These are phyloP conservation scores for Candida suzukii DNA, from an alignment of 805 yeast species.

Conservation along the genomic window DNA sequence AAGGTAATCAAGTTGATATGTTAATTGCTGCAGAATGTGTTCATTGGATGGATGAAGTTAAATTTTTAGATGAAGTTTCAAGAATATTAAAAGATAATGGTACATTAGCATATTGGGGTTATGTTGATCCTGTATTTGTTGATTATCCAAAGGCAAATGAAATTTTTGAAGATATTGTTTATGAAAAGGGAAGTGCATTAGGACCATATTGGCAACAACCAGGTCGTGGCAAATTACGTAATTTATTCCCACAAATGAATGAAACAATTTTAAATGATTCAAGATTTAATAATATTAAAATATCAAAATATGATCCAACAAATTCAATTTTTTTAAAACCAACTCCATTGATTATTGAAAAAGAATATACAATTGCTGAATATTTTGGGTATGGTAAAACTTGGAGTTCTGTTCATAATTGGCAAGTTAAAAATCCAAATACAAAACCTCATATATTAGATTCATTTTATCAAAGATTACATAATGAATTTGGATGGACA, in stretches of 20 bases:
- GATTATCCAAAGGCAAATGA: conserved; percentile 44
- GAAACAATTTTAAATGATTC: conserved; percentile 31
- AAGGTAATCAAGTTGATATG: conserved; percentile 40
- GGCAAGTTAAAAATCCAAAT: conserved; percentile 15
- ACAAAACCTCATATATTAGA: conserved; percentile 11
- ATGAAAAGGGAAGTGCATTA: conserved; percentile 30
- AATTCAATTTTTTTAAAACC: not conserved
- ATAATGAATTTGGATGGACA: conserved; percentile 36
- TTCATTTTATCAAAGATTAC: conserved; percentile 11
- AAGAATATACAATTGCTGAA: conserved; percentile 8
- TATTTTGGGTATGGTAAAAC: conserved; percentile 16
- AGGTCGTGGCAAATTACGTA: conserved; percentile 53
- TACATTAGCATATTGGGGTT: conserved; percentile 71
- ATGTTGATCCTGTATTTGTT: conserved; percentile 51
- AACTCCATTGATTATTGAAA: conserved; percentile 9
- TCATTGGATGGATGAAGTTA: conserved; percentile 67
- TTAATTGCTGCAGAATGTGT: conserved; percentile 71
- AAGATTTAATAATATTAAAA: conserved; percentile 21
- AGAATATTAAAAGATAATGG: conserved; percentile 30
- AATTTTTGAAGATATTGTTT: conserved; percentile 35
- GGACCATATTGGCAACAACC: conserved; percentile 86
- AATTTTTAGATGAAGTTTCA: conserved; percentile 30
- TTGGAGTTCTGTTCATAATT: conserved; percentile 17
- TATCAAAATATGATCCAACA: conserved; percentile 20
- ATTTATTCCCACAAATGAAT: conserved; percentile 33